Evolutionary conservation across 2,329 filamentous ascomycete genomes (phyloP).

Genomic region (Nemania sp.): DNA sequence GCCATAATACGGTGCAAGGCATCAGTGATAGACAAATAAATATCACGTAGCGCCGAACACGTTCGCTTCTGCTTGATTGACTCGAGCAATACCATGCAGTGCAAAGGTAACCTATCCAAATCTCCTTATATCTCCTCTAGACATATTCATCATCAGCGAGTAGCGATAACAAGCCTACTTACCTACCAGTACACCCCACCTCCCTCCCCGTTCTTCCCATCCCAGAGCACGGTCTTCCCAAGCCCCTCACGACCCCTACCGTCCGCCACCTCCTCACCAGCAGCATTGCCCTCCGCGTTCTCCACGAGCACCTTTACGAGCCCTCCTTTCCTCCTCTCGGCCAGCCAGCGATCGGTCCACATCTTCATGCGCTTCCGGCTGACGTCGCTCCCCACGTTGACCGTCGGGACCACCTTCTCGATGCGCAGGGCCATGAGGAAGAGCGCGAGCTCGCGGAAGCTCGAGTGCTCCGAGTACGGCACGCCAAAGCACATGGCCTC

Average conservation of each 20-base stretch:
- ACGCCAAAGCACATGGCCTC: slow-evolving; percentile 90
- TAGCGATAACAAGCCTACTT: neutral
- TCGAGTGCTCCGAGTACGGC: slow-evolving; percentile 94
- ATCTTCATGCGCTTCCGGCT: slow-evolving; percentile 64
- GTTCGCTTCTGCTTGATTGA: neutral
- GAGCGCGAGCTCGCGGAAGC: slow-evolving; percentile 90
- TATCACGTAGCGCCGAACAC: neutral
- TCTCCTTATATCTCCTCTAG: neutral
- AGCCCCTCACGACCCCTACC: no score
- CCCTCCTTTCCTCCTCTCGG: slow-evolving; percentile 61
- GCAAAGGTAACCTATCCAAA: neutral
- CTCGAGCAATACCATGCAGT: neutral
- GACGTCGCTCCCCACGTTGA: slow-evolving; percentile 72
- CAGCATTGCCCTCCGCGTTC: slow-evolving; percentile 42
- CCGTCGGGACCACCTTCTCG: slow-evolving; percentile 88
- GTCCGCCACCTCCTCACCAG: slow-evolving; percentile 42
- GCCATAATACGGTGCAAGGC: neutral
- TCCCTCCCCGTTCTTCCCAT: slow-evolving; percentile 47
- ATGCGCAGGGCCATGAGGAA: slow-evolving; percentile 88
- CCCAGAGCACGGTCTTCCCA: slow-evolving; percentile 40
- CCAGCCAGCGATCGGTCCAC: slow-evolving; percentile 67
- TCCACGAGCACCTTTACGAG: slow-evolving; percentile 52
- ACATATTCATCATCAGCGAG: neutral
- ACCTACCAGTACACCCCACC: slow-evolving; percentile 48
- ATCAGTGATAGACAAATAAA: neutral